phyloP scores from a whole-genome alignment of 1,284 basidiomycete species.

The Melanopsichium pennsylvanicum region DNA sequence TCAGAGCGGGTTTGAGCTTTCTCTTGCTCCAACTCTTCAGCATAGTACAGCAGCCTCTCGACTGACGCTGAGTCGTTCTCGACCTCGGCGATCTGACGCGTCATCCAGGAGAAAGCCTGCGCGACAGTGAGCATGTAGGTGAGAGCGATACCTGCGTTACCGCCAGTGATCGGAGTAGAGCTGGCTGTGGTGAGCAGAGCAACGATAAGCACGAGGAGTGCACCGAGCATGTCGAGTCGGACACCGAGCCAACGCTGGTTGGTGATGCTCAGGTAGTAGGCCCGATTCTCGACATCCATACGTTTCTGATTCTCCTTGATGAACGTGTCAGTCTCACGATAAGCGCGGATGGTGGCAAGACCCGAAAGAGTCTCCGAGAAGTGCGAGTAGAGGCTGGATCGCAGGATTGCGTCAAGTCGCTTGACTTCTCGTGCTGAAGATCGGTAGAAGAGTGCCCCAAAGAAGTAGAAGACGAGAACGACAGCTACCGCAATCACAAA shows the following conservation, averaged over 20 bases:
- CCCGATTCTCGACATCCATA: conserved; percentile 87
- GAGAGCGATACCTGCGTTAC: conserved; percentile 59
- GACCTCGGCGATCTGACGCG: conserved; percentile 65
- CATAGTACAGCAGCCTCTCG: conserved; percentile 65
- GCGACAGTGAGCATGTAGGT: conserved; percentile 59
- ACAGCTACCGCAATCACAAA: conserved; percentile 70
- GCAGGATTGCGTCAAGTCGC: conserved; percentile 75
- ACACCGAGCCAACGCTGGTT: conserved; percentile 87
- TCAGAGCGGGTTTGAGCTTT: conserved; percentile 52
- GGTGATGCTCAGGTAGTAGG: conserved; percentile 83
- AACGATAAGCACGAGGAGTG: conserved; percentile 59
- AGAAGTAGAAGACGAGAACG: conserved; percentile 59
- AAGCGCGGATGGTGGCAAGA: conserved; percentile 85
- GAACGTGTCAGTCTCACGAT: conserved; percentile 69
- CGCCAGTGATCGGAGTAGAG: conserved; percentile 34
- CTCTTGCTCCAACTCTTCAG: conserved; percentile 62
- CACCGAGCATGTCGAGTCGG: conserved; percentile 69
- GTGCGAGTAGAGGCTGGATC: conserved; percentile 80
- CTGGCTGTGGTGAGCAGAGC: conserved; percentile 54
- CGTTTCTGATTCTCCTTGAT: conserved; percentile 70
- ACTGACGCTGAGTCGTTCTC: conserved; percentile 66
- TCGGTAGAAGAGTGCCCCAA: conserved; percentile 79
- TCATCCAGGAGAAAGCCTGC: conserved; percentile 63
- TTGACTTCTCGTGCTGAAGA: conserved; percentile 88
- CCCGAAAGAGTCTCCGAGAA: conserved; percentile 87